Evolutionary conservation across 2,329 filamentous ascomycete genomes (phyloP).

Genomic region (Hypocrella siamensis): DNA sequence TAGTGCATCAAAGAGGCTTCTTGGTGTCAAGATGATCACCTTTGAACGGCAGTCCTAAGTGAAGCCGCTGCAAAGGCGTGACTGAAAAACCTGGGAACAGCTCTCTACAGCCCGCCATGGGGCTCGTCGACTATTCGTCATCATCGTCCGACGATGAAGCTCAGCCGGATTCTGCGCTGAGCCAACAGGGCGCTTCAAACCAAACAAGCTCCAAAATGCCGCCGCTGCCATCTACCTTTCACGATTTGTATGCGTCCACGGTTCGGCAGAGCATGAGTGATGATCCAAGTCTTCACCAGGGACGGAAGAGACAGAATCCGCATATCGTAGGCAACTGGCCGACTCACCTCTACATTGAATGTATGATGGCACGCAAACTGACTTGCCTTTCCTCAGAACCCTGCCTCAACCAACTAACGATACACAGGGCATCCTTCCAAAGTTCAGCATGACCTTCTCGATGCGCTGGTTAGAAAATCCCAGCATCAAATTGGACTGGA

Average conservation of each 20-base stretch:
- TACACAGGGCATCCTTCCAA: conserved; percentile 36
- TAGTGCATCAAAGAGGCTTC: too few relatives aligned
- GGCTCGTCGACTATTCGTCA: conserved; percentile 50
- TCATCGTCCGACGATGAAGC: conserved; percentile 16
- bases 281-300: conserved; percentile 72
- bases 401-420: background rate
- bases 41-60: too few relatives aligned
- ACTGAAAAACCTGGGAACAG: background rate
- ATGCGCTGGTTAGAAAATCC: conserved; percentile 22
- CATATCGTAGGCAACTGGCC: conserved; percentile 88
- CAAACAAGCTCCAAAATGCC: conserved; percentile 30
- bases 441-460: conserved; percentile 30
- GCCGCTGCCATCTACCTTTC: conserved; percentile 66
- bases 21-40: too few relatives aligned
- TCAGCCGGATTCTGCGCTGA: too few relatives aligned
- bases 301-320: conserved; percentile 65
- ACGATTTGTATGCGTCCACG: conserved; percentile 76
- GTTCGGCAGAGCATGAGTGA: conserved; percentile 64
- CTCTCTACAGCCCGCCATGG: too few relatives aligned
- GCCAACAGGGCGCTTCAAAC: too few relatives aligned
- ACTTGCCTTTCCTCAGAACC: background rate
- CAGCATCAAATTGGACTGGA: conserved; percentile 14
- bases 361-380: conserved; percentile 50
- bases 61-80: too few relatives aligned
- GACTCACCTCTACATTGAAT: conserved; percentile 83